Percentiles rank a stretch among this genome's conserved stretches.
Evolutionary conservation across 345 rosid species (phyloP).

Genomic region (Brassica nigra): DNA sequence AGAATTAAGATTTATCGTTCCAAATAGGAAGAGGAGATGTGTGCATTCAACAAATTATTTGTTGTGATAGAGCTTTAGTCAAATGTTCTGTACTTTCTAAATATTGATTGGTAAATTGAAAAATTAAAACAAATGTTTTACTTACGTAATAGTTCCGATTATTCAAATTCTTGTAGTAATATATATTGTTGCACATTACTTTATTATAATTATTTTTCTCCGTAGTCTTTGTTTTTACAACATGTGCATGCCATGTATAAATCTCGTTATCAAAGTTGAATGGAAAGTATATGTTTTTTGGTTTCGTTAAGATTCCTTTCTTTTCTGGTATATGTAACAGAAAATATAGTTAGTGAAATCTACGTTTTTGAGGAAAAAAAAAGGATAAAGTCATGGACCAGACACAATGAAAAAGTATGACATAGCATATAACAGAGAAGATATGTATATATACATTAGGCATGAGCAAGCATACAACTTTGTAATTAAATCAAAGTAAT

Average conservation of each 20-base stretch:
- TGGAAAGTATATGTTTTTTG: background rate
- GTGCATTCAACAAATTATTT: background rate
- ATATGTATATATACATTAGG: background rate
- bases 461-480: background rate
- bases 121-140: no score
- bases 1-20: background rate
- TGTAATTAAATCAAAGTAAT: background rate
- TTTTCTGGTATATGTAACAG: slow-evolving; percentile 13
- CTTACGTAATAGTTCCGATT: background rate
- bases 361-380: background rate
- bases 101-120: background rate
- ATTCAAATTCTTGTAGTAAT: background rate
- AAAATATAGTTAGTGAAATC: slow-evolving; percentile 28
- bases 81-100: background rate
- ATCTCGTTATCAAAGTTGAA: slow-evolving; percentile 28
- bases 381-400: slow-evolving; percentile 26
- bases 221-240: slow-evolving; percentile 1
- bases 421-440: background rate
- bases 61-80: background rate
- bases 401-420: background rate
- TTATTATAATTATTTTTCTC: background rate
- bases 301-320: slow-evolving; percentile 20
- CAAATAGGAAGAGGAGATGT: background rate
- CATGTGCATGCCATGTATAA: slow-evolving; percentile 22
- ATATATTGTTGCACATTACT: background rate